Evolutionary conservation across 208 protist species (phyloP), one percentile per base, ranked within the genome.

Genomic region (Leishmania gerbilli): DNA sequence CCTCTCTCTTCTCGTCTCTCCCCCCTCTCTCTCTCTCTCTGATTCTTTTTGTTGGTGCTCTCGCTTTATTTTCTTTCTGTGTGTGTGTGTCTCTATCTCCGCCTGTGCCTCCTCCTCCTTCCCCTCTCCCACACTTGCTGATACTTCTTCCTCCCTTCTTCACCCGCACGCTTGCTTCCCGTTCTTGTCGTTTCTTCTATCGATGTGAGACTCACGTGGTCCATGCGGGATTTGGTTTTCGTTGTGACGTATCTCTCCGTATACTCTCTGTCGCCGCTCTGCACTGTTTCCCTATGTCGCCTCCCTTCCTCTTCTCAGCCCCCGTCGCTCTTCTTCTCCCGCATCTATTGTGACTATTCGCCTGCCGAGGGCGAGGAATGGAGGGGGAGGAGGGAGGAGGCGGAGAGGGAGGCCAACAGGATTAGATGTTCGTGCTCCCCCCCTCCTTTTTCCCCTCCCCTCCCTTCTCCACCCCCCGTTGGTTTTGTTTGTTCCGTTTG

Each of bases 11-110:
- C 37, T 13, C 72, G 21, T 51, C 42, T 47, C 6, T 40, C 49
- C 72, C 17, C 51, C 34, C 72, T n/a, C n/a, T n/a, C n/a, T 37
- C 34, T 37, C 51, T 0, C 9, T 45, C 24, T 72, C 24, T 13
- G 8, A 19, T 67, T 2, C 37, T 74, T 74, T 53, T 84, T 74
- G 62, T 76, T 53, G 24, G 74, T 69, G 9, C 40, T 8, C 27
- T 51, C 68, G 6, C 37, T 74, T 65, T 62, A 47, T 37, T 79
- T 67, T 37, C 71, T 45, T 80, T 83, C 64, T 53, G 15, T 79
- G 40, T 74, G 47, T 42, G 34, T 76, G 42, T 72, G 40, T 53
- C 15, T 27, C 45, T 75, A 71, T 49, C 37, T n/a, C 42, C 42
- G 2, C 45, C 27, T 19, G 42, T 53, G 42, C 49, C 13, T 55